A percentile compares a stretch with the other conserved stretches of the same genome.
These are phyloP conservation scores for Torulaspora quercuum DNA, from an alignment of 805 yeast species.

Conservation along the genomic window DNA sequence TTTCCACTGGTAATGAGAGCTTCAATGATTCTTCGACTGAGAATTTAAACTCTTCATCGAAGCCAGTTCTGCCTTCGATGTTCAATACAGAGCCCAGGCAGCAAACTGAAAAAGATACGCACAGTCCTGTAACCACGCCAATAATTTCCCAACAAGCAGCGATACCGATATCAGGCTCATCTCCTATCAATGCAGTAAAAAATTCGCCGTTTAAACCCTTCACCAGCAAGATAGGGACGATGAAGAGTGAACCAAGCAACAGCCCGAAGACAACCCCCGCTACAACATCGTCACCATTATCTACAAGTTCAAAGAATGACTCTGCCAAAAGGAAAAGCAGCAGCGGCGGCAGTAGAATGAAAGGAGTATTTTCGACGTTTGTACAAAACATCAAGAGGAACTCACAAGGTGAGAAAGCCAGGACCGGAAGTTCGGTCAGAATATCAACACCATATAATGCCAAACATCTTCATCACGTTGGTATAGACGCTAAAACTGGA, in stretches of 20 bases:
- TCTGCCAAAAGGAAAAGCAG: slow-evolving; percentile 41
- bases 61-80: slow-evolving; percentile 6
- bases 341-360: slow-evolving; percentile 42
- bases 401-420: slow-evolving; percentile 38
- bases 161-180: slow-evolving; percentile 9
- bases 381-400: slow-evolving; percentile 35
- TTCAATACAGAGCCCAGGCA: slow-evolving; percentile 8
- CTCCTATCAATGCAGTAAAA: slow-evolving; percentile 8
- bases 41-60: slow-evolving; percentile 8
- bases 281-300: slow-evolving; percentile 25
- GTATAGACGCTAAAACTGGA: slow-evolving; percentile 78
- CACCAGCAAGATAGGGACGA: slow-evolving; percentile 2
- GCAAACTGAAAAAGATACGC: slow-evolving; percentile 1
- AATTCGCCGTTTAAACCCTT: slow-evolving; percentile 15
- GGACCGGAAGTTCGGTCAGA: slow-evolving; percentile 41
- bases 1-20: slow-evolving; percentile 13
- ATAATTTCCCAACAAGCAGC: slow-evolving; percentile 12
- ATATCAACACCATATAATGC: slow-evolving; percentile 92
- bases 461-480: slow-evolving; percentile 90
- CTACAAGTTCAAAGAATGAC: slow-evolving; percentile 10
- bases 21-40: slow-evolving; percentile 13
- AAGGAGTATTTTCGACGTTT: slow-evolving; percentile 55
- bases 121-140: slow-evolving; percentile 14
- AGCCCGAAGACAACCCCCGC: slow-evolving; percentile 15
- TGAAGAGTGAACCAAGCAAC: slow-evolving; percentile 10